phyloP scores from a whole-genome alignment of 345 rosid genomes.

The Excoecaria cochinchinensis region DNA sequence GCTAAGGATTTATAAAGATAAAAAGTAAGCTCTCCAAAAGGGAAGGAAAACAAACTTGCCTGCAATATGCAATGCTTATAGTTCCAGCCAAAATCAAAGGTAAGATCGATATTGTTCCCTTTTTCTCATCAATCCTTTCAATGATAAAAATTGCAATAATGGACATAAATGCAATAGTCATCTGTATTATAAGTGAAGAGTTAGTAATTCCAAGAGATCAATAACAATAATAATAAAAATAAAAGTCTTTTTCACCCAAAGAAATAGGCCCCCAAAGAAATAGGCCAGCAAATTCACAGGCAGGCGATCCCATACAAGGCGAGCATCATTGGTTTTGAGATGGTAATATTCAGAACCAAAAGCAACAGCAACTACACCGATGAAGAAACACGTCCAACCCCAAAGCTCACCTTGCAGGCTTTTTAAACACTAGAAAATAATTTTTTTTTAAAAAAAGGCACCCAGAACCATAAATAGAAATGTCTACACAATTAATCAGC shows the following conservation, averaged over 20 bases:
- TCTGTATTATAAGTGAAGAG: slow-evolving; percentile 38
- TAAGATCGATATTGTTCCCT: slow-evolving; percentile 68
- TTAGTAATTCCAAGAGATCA: neutral
- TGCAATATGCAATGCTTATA: slow-evolving; percentile 82
- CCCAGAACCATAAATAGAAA: neutral
- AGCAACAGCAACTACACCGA: slow-evolving; percentile 81
- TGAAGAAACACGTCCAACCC: slow-evolving; percentile 85
- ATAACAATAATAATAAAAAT: neutral
- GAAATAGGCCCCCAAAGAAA: no score
- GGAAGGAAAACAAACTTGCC: slow-evolving; percentile 38
- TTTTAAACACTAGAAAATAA: slow-evolving; percentile 2
- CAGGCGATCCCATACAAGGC: slow-evolving; percentile 95
- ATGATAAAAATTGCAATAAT: slow-evolving; percentile 80
- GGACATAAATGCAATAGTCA: slow-evolving; percentile 85
- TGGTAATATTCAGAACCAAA: slow-evolving; percentile 89
- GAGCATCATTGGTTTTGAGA: slow-evolving; percentile 79
- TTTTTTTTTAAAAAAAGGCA: neutral
- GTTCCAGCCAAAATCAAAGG: slow-evolving; percentile 75
- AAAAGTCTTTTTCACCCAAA: neutral
- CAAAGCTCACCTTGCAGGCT: slow-evolving; percentile 85
- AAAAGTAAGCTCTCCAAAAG: neutral
- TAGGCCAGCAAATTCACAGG: slow-evolving; percentile 50
- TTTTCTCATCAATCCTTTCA: slow-evolving; percentile 79
- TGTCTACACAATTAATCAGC: neutral
- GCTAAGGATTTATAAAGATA: neutral